Base-by-base conservation (phyloP, 139 green algal genomes). In the Volvox africanus region DNA sequence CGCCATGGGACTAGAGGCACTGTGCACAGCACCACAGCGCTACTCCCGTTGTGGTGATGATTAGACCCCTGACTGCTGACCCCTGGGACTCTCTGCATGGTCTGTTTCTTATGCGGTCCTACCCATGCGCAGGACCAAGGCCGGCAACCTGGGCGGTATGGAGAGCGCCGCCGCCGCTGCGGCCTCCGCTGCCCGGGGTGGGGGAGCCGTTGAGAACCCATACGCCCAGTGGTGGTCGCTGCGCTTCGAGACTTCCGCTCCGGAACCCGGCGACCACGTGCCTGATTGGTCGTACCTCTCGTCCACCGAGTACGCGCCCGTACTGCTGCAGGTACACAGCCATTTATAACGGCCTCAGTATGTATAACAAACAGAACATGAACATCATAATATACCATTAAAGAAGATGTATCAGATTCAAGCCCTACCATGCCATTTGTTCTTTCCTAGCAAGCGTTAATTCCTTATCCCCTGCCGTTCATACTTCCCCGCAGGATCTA, bases 141-240 rank as follows among this genome's bases (percentile, higher is more conserved):
- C 44, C 37, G 69, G 22, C 85, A 19, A 77, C 69, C 36, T 61
- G 35, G 73, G 80, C 0, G 50, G 33, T 2, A 89, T 73, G 67
- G 73, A 80, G 30, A 30, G 18, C 69, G 61, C 89, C 26, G 89
- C 73, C 14, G 82, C 82, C 24, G 82, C 80, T 0, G 83, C 82
- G 12, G 82, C 89, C 1, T 71, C 86, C 62, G 68, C 86, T 32
- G 73, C 73, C 73, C 71, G 61, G 13, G 89, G 82, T 28, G 62
- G 32, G 28, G 71, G 61, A 12, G 55, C 36, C 30, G 82, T 35
- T 22, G 62, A 88, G 36, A 88, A 92, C 61, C 89, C 89, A 9
- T 92, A 90, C 61, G 86, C 77, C 5, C 81, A 93, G 84, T 95
- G 93, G 93, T 95, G 92, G 92, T 71, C n/a, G 28, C 78, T 95